Evolutionary conservation across 352 stramenopile species (phyloP).

Genomic region (Phytopythium ostracodes): DNA sequence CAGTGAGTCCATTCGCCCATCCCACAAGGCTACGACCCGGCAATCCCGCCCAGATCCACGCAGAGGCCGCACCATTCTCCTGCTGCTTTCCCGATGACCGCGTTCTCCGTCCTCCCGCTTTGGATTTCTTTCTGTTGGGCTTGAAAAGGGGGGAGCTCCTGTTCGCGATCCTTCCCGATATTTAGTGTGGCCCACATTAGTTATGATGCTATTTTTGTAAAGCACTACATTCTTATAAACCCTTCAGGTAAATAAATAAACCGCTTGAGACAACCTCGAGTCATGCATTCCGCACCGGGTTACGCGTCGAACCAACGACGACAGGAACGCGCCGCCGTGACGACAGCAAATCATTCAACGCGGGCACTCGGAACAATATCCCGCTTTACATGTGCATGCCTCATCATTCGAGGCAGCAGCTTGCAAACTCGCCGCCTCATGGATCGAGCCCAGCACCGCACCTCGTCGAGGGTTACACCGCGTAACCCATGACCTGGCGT

Average conservation of each 20-base stretch:
- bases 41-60: neutral
- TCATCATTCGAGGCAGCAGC: too few relatives aligned
- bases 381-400: too few relatives aligned
- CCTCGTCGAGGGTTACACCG: too few relatives aligned
- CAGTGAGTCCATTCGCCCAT: neutral
- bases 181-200: too few relatives aligned
- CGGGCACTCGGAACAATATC: neutral
- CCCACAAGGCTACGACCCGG: neutral
- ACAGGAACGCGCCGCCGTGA: neutral
- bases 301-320: neutral
- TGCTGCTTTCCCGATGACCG: slow-evolving; percentile 1
- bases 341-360: neutral
- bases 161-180: neutral
- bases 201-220: too few relatives aligned
- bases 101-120: neutral
- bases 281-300: too few relatives aligned
- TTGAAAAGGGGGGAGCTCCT: slow-evolving; percentile 5
- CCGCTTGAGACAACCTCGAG: too few relatives aligned
- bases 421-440: too few relatives aligned
- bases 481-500: neutral
- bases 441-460: too few relatives aligned
- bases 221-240: too few relatives aligned
- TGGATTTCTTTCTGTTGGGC: slow-evolving; percentile 21
- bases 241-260: neutral
- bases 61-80: slow-evolving; percentile 28